phyloP scores from a whole-genome alignment of 2,329 filamentous ascomycete genomes.

The Phialophora tarda region DNA sequence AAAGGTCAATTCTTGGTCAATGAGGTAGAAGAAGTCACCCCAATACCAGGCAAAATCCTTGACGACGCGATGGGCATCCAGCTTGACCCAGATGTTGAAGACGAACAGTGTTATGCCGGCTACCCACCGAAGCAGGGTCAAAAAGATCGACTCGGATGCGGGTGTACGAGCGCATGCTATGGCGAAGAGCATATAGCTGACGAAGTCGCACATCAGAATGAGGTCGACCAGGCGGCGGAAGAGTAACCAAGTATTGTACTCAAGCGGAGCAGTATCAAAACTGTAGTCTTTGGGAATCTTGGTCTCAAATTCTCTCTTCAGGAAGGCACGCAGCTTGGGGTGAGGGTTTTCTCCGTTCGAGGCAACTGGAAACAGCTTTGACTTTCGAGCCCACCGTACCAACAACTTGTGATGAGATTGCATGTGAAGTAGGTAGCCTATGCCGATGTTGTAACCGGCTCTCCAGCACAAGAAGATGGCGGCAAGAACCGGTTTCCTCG shows the following conservation, averaged over 20 bases:
- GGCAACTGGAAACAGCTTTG: slow-evolving; percentile 83
- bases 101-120: slow-evolving; percentile 78
- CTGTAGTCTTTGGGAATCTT: slow-evolving; percentile 94
- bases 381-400: slow-evolving; percentile 84
- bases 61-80: slow-evolving; percentile 95
- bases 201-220: slow-evolving; percentile 98
- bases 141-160: slow-evolving; percentile 69
- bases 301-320: slow-evolving; percentile 89
- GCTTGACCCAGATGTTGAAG: slow-evolving; percentile 98
- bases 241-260: slow-evolving; percentile 99
- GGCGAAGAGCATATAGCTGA: slow-evolving; percentile 94
- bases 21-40: slow-evolving; percentile 98
- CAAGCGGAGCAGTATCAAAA: slow-evolving; percentile 89
- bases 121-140: slow-evolving; percentile 77
- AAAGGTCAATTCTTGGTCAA: slow-evolving; percentile 97
- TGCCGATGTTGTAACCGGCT: slow-evolving; percentile 88
- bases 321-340: slow-evolving; percentile 78
- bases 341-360: slow-evolving; percentile 79
- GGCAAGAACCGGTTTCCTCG: slow-evolving; percentile 79
- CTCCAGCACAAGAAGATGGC: slow-evolving; percentile 90
- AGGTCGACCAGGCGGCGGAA: slow-evolving; percentile 95
- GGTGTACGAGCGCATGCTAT: slow-evolving; percentile 82
- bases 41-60: slow-evolving; percentile 99
- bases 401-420: slow-evolving; percentile 89
- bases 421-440: slow-evolving; percentile 83